Evolutionary conservation across 305 asterid species (phyloP), one percentile per base, ranked within the genome.

Genomic region (Solanum aculeatissimum): DNA sequence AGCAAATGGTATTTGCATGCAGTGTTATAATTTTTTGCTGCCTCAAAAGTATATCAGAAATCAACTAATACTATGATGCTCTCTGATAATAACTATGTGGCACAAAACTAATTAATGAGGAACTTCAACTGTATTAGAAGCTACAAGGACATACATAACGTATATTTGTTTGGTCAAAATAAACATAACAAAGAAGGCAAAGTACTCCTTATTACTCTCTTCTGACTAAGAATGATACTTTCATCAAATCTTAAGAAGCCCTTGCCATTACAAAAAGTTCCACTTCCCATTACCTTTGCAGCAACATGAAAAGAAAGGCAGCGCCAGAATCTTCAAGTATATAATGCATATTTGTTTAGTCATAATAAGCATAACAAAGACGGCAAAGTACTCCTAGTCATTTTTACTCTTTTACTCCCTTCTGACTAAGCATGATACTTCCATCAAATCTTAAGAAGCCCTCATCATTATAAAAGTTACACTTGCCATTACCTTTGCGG

Each of bases 261-360:
- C 21, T 27, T 27, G 65, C 77, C 66, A 65, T 43, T 40, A 19
- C 63, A 72, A 84, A 71, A 35, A 60, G 6, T 82, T 18, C 29
- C 58, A 42, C 71, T 66, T 72, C 80, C 85, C 21, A 85, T 88
- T 93, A 97, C 98, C 98, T 95, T 94, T 60, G 98, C 92, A 70
- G 98, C 97, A 69, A 96, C 98, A 85, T 96, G 98, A 86, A 96
- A 86, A 92, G 93, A 89, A 91, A 93, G 86, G 87, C 96, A 84
- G 7, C 14, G 8, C 16, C 62, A 75, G 42, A 66, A 6, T 74
- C 60, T 75, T 35, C 47, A 71, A n/a, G 55, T 51, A 51, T 51
- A 54, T 54, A 54, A 54, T 14, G 60, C 60, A 54, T 54, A 54
- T 7, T 54, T 58, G 12, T 65, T 15, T 65, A 21, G 42, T 27